Evolutionary conservation across 108 stramenopile genomes (phyloP), one percentile per base, ranked within the genome.

Genomic region (Cyclotella atomus): DNA sequence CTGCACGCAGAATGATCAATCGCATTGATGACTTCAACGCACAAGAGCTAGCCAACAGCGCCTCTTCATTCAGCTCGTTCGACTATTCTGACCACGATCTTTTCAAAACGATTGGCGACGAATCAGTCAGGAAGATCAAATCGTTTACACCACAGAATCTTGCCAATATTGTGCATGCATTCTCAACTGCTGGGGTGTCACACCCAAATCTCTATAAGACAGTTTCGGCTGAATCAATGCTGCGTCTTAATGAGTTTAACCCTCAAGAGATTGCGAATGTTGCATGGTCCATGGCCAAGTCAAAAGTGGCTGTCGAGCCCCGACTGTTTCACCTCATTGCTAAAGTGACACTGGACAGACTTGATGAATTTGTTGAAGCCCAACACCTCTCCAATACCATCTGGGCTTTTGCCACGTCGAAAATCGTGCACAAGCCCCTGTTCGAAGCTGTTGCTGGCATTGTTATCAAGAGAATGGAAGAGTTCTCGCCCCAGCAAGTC

Each of bases 401-500:
- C 0, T 70, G 70, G 70, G 43, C 70, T 9, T 70, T n/a, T 27
- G 56, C 70, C 6, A 57, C 56, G 25, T 24, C 28, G 5, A 70
- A 59, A n/a, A 3, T 30, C 1, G 29, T 29, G 6, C 56, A 70
- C 30, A 28, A 49, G 30, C 30, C 23, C 25, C 59, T 70, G 21
- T 70, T 70, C 59, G 45, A 41, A 29, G 43, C 56, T 30, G 32
- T 70, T 19, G 57, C 70, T 12, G 0, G 2, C 9, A 29, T 45
- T 47, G 70, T 35, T 9, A 30, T 32, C 0, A 19, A 35, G 20
- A 43, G 70, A 17, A 45, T 19, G 16, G 21, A 45, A 5, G 70
- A 70, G 29, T 75, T 75, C 30, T 68, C 36, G 14, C 32, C 60
- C 17, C 76, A 77, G 61, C 68, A 77, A 28, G 32, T 77, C 0